Evolutionary conservation across 139 green algal species (phyloP).

Genomic region (Chlamydomonas sp.): DNA sequence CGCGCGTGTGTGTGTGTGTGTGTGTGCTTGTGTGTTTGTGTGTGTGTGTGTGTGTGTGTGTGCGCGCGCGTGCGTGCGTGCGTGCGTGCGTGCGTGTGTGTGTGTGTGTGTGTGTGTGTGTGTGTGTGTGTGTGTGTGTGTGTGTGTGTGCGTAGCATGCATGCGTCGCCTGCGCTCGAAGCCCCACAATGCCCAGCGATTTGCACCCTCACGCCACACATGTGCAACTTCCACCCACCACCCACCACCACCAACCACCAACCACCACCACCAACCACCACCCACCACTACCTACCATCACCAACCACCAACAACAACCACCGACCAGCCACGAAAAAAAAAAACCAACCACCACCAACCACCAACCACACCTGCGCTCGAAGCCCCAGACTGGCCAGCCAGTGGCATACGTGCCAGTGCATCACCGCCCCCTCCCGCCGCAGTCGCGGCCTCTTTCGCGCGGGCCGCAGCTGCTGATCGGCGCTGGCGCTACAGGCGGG

Average conservation of each 20-base stretch:
- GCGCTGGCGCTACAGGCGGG: too few species aligned
- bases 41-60: too few species aligned
- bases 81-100: too few species aligned
- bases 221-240: not conserved
- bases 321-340: not conserved
- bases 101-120: too few species aligned
- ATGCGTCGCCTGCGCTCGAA: not conserved
- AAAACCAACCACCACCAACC: not conserved
- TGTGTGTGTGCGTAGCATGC: not conserved
- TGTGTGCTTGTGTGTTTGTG: too few species aligned
- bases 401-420: not conserved
- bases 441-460: too few species aligned
- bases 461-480: too few species aligned
- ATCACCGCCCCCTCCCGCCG: too few species aligned
- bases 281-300: not conserved
- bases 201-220: not conserved
- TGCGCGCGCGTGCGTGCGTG: too few species aligned
- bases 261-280: not conserved
- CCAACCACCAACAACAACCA: not conserved
- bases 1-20: not conserved
- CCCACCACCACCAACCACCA: not conserved
- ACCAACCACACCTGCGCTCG: conserved; percentile 10
- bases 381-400: conserved; percentile 2
- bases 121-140: too few species aligned
- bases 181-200: not conserved